phyloP scores from a whole-genome alignment of 768 basidiomycete genomes.

The Austroboletus festivus region DNA sequence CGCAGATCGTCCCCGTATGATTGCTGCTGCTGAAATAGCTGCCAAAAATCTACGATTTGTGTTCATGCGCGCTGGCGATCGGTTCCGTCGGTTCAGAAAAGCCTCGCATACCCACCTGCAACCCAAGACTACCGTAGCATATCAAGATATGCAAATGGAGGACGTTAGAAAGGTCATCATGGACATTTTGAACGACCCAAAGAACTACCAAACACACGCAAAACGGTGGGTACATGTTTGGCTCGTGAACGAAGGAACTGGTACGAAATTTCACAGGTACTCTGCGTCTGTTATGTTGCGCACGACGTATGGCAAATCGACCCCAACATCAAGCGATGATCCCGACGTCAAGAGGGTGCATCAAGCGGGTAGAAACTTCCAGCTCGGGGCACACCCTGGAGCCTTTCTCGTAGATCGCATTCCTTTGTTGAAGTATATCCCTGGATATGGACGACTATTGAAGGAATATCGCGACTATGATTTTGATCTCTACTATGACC shows the following conservation, averaged over 20 bases:
- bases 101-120: conserved; percentile 54
- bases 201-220: conserved; percentile 41
- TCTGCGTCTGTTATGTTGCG: conserved; percentile 22
- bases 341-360: conserved; percentile 21
- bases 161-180: conserved; percentile 22
- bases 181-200: conserved; percentile 33
- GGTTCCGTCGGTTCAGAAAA: conserved; percentile 52
- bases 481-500: conserved; percentile 44
- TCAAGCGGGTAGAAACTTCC: conserved; percentile 23
- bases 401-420: conserved; percentile 33
- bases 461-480: conserved; percentile 51
- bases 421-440: conserved; percentile 42
- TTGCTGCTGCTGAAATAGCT: conserved; percentile 51
- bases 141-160: conserved; percentile 42
- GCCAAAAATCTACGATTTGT: conserved; percentile 51
- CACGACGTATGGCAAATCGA: conserved; percentile 24
- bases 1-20: conserved; percentile 47
- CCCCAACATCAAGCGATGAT: conserved; percentile 19
- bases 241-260: neutral
- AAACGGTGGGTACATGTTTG: conserved; percentile 38
- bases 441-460: conserved; percentile 54
- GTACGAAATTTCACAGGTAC: conserved; percentile 15
- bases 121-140: conserved; percentile 41
- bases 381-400: conserved; percentile 29
- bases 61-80: conserved; percentile 47